phyloP scores from a whole-genome alignment of 2,329 filamentous ascomycete species.

The Aplosporella prunicola region DNA sequence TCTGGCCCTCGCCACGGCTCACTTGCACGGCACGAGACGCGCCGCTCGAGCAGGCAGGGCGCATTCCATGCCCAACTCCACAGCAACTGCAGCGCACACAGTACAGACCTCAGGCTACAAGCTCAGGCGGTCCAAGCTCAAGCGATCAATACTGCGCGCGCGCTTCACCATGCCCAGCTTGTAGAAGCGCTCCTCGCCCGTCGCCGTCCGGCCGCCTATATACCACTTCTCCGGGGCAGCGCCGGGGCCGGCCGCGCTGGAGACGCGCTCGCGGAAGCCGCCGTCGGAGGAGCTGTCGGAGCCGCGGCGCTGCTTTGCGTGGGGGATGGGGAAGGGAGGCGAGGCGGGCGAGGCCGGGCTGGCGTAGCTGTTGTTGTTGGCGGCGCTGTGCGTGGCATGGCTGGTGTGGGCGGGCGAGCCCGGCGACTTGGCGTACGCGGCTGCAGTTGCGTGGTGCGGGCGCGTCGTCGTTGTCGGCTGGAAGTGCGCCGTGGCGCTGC shows the following conservation, averaged over 20 bases:
- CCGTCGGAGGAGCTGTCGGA: slow-evolving; percentile 69
- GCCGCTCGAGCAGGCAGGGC: too few species aligned
- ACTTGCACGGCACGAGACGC: too few species aligned
- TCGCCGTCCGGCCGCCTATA: slow-evolving; percentile 65
- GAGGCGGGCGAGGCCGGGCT: slow-evolving; percentile 14
- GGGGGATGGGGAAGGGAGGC: slow-evolving; percentile 11
- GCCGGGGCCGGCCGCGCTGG: slow-evolving; percentile 38
- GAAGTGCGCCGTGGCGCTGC: not conserved
- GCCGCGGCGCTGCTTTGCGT: slow-evolving; percentile 43
- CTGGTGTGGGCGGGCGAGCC: slow-evolving; percentile 12
- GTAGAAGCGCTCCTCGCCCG: slow-evolving; percentile 72
- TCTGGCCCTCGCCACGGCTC: too few species aligned
- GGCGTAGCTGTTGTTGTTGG: too few species aligned
- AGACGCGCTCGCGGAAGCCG: slow-evolving; percentile 56
- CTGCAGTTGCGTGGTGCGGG: not conserved
- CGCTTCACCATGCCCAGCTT: slow-evolving; percentile 67
- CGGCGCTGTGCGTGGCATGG: too few species aligned
- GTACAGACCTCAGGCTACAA: too few species aligned
- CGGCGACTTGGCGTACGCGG: slow-evolving; percentile 7
- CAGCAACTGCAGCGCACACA: too few species aligned
- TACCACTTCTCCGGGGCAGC: slow-evolving; percentile 71
- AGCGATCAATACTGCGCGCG: slow-evolving; percentile 61
- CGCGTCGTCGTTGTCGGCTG: not conserved
- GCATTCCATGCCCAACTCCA: too few species aligned
- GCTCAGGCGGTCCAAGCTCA: slow-evolving; percentile 67